Evolutionary conservation across 208 protist genomes (phyloP).

Genomic region (Borovskyia barvae): DNA sequence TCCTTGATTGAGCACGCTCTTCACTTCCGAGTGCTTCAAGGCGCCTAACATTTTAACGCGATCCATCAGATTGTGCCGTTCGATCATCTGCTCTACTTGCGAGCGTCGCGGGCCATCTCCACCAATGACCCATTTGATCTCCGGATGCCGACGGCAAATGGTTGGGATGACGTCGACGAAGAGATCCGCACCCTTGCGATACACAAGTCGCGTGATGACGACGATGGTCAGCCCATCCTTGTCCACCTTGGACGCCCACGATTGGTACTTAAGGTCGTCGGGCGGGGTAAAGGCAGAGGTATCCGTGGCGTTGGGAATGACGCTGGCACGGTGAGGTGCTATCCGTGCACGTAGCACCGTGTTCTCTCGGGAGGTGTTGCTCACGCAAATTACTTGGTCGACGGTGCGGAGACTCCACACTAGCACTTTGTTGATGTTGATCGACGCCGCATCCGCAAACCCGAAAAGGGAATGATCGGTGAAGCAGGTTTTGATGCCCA

Average conservation of each 20-base stretch:
- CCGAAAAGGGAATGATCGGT: constrained; percentile 99
- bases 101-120: constrained; percentile 96
- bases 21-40: constrained; percentile 90
- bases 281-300: constrained; percentile 84
- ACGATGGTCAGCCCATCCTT: constrained; percentile 93
- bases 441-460: constrained; percentile 94
- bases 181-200: constrained; percentile 97
- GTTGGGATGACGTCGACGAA: constrained; percentile 96
- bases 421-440: constrained; percentile 97
- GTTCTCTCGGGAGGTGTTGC: constrained; percentile 98
- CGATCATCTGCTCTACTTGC: constrained; percentile 97
- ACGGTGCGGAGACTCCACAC: constrained; percentile 94
- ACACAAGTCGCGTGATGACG: constrained; percentile 95
- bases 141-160: constrained; percentile 91
- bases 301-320: constrained; percentile 98
- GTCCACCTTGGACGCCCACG: constrained; percentile 83
- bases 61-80: constrained; percentile 95
- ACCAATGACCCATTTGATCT: constrained; percentile 96
- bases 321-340: constrained; percentile 89
- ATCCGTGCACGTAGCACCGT: constrained; percentile 95
- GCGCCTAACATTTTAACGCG: constrained; percentile 95
- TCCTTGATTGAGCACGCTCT: constrained; percentile 91
- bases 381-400: constrained; percentile 98
- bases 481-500: constrained; percentile 96
- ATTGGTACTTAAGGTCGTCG: constrained; percentile 90